phyloP scores from a whole-genome alignment of 1,139 yeast species.

The Kurtzmaniella natalensis region DNA sequence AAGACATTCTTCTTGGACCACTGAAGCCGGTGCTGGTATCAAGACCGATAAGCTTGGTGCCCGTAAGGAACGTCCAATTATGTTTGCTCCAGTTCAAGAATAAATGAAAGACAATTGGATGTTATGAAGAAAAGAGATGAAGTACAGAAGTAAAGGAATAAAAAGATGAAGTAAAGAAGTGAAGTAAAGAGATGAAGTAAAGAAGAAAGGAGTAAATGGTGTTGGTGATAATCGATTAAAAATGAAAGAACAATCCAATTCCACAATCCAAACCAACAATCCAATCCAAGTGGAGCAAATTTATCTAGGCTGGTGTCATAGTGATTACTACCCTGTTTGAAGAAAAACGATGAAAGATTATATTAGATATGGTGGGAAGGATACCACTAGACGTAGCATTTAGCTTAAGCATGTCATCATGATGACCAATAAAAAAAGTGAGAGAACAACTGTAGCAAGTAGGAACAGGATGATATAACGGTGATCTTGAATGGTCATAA shows the following conservation, averaged over 20 bases:
- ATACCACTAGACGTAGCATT: constrained; percentile 3
- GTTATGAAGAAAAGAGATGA: neutral
- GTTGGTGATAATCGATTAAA: no score
- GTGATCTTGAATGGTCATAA: no score
- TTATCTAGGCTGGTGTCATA: no score
- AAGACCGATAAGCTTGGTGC: constrained; percentile 44
- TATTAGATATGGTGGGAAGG: no score
- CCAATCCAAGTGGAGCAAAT: no score
- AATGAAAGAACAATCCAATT: no score
- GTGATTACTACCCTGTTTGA: no score
- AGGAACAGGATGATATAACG: neutral
- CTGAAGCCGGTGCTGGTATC: constrained; percentile 45
- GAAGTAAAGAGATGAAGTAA: neutral
- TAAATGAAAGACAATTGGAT: constrained; percentile 2
- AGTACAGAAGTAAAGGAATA: no score
- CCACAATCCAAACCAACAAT: no score
- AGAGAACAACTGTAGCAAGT: neutral
- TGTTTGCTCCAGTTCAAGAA: constrained; percentile 34
- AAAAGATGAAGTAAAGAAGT: neutral
- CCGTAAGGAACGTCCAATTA: constrained; percentile 39
- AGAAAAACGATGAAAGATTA: no score
- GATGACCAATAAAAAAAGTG: constrained; percentile 3
- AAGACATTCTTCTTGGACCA: constrained; percentile 40
- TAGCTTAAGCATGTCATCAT: constrained; percentile 3
- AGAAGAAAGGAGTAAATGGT: neutral